Percentiles rank a stretch among this genome's conserved stretches.
These are phyloP conservation scores for Cystobasidium slooffiae DNA, from an alignment of 1,284 basidiomycete species.

Conservation along the genomic window DNA sequence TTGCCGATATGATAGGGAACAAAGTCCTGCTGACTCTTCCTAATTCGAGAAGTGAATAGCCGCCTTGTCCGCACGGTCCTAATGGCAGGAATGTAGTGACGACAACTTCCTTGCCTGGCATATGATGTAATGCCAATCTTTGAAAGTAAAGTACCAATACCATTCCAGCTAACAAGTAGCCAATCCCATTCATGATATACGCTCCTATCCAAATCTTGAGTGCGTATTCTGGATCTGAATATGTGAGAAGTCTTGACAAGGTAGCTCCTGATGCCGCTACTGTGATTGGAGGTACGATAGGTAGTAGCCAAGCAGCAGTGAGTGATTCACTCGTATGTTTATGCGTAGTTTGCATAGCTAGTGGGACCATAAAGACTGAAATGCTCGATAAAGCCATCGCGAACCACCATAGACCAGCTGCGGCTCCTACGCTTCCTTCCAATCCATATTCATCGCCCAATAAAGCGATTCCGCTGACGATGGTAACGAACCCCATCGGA, in stretches of 20 bases:
- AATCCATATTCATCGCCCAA: slow-evolving; percentile 50
- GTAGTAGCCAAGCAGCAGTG: slow-evolving; percentile 53
- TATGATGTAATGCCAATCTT: slow-evolving; percentile 50
- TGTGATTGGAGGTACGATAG: slow-evolving; percentile 52
- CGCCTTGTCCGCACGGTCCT: slow-evolving; percentile 52
- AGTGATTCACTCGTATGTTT: slow-evolving; percentile 49
- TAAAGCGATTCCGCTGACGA: slow-evolving; percentile 48
- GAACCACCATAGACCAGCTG: slow-evolving; percentile 52
- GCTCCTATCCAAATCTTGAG: slow-evolving; percentile 48
- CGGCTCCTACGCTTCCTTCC: slow-evolving; percentile 43
- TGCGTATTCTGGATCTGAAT: slow-evolving; percentile 44
- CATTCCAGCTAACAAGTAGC: slow-evolving; percentile 46
- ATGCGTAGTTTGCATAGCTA: slow-evolving; percentile 51
- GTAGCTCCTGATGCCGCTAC: slow-evolving; percentile 49
- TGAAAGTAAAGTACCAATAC: slow-evolving; percentile 53
- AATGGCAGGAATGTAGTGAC: slow-evolving; percentile 51
- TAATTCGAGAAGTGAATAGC: slow-evolving; percentile 50
- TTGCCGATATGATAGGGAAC: slow-evolving; percentile 47
- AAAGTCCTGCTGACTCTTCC: slow-evolving; percentile 46
- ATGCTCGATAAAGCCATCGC: slow-evolving; percentile 40
- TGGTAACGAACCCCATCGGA: slow-evolving; percentile 44
- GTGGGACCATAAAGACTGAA: slow-evolving; percentile 35
- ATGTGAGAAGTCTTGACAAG: slow-evolving; percentile 49
- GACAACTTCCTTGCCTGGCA: slow-evolving; percentile 52
- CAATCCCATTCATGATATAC: slow-evolving; percentile 51